Percentiles rank a stretch among this genome's conserved stretches.
Conservation (phyloP, 352 stramenopile species). For the Globisporangium rhizosaccharum region DNA sequence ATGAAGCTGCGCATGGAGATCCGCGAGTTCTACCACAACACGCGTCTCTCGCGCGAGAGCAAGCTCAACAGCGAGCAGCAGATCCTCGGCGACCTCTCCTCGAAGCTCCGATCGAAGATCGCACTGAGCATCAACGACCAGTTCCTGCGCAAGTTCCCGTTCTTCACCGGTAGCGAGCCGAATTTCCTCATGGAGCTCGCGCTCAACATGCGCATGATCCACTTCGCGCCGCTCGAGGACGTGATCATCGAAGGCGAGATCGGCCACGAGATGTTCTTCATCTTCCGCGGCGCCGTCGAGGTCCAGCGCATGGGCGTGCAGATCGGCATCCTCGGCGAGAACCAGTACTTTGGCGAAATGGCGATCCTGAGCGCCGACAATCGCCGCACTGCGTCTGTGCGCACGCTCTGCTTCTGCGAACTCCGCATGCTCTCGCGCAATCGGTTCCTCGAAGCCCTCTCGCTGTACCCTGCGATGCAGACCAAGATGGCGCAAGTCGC, state of each 20-base stretch:
- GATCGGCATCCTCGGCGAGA: slow-evolving; percentile 62
- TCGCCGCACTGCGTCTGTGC: slow-evolving; percentile 60
- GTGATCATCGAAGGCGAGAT: slow-evolving; percentile 80
- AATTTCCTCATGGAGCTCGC: slow-evolving; percentile 83
- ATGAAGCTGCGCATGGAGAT: slow-evolving; percentile 74
- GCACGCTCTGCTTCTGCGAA: slow-evolving; percentile 76
- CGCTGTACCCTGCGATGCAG: slow-evolving; percentile 65
- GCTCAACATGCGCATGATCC: slow-evolving; percentile 81
- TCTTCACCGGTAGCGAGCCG: slow-evolving; percentile 70
- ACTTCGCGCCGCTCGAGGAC: slow-evolving; percentile 69
- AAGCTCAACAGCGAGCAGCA: slow-evolving; percentile 68
- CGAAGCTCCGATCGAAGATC: slow-evolving; percentile 71
- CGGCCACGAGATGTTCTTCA: slow-evolving; percentile 85
- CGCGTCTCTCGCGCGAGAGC: slow-evolving; percentile 60
- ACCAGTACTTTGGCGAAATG: slow-evolving; percentile 85
- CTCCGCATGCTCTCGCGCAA: slow-evolving; percentile 75
- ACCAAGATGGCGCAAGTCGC: slow-evolving; percentile 53
- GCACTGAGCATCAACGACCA: slow-evolving; percentile 79
- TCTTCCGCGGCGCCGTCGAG: slow-evolving; percentile 74
- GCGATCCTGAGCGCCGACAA: slow-evolving; percentile 76
- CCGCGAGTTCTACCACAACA: slow-evolving; percentile 81
- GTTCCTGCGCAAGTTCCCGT: slow-evolving; percentile 77
- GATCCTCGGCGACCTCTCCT: slow-evolving; percentile 64
- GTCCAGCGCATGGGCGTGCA: slow-evolving; percentile 54
- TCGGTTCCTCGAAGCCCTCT: slow-evolving; percentile 70